Evolutionary conservation across 768 basidiomycete species (phyloP), one percentile per base, ranked within the genome.

Genomic region (Russula lepida): DNA sequence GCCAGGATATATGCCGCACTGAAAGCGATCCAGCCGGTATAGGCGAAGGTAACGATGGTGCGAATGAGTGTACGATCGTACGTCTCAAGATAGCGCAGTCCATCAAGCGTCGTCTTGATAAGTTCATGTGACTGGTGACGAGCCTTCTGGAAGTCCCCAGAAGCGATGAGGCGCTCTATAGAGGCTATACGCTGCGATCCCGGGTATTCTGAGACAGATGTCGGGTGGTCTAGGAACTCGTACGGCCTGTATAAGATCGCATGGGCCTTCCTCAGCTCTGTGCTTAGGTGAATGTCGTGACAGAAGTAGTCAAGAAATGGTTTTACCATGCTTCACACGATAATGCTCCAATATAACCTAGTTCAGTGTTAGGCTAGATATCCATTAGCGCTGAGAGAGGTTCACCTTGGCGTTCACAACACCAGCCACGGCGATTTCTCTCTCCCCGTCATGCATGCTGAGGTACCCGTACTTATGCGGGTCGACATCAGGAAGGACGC

Each of bases 31-130:
- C 91, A 94, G 55, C 89, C 89, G 3, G 79, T 69, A 71, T 94
- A 93, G 1, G 88, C 89, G 7, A 78, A 69, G 1, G 79, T 79
- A 54, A 92, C 90, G 64, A 93, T 83, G 3, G 68, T 73, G 17
- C 84, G 81, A 30, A 94, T 85, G 48, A 92, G 72, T 32, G 81
- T 74, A 19, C 88, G 83, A 69, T 94, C 89, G 70, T 58, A 82
- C 69, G 88, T 92, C 71, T 92, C 87, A 5, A 92, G 79, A 68
- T 92, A 92, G 32, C 84, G 82, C 33, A 91, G 72, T 0, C 89
- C 90, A 39, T 75, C 72, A 5, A 91, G 74, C 6, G 79, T 76
- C 12, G 74, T 66, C 37, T 77, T 62, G 48, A 89, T 84, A 12
- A 91, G 76, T 21, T 78, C 71, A 3, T 73, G 69, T 1, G 86